Percentiles rank a stretch among this genome's conserved stretches.
These are phyloP conservation scores for Pythium brachiatum DNA, from an alignment of 352 stramenopile species.

Conservation along the genomic window DNA sequence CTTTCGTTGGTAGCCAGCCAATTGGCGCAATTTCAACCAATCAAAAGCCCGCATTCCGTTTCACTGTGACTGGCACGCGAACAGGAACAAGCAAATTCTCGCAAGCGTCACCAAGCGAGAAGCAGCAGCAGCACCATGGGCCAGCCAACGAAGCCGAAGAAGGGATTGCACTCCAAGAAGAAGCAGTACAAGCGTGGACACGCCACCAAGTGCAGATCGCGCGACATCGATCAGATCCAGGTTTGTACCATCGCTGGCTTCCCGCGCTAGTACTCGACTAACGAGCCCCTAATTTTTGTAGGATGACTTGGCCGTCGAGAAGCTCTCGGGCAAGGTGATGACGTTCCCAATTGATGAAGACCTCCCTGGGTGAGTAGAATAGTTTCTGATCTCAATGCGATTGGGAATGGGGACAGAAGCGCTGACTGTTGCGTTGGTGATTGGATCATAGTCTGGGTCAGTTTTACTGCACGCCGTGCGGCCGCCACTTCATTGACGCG, in stretches of 20 bases:
- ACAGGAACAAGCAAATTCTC: constrained; percentile 15
- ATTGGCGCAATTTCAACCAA: constrained; percentile 26
- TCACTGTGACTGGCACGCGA: constrained; percentile 23
- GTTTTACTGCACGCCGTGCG: constrained; percentile 88
- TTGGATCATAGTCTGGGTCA: constrained; percentile 55
- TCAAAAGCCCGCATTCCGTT: constrained; percentile 12
- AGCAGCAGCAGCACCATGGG: constrained; percentile 33
- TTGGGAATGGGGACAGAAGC: background rate
- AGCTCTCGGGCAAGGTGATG: constrained; percentile 52
- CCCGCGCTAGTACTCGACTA: no score
- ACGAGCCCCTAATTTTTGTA: no score
- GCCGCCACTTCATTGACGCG: constrained; percentile 81
- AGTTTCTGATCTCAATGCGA: background rate
- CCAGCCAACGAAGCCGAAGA: constrained; percentile 54
- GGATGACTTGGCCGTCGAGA: constrained; percentile 76
- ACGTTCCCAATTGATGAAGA: constrained; percentile 82
- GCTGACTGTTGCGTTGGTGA: background rate
- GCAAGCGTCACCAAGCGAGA: constrained; percentile 14
- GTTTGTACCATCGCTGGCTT: constrained; percentile 15
- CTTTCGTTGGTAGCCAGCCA: constrained; percentile 18
- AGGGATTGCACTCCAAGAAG: constrained; percentile 77
- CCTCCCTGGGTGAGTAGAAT: constrained; percentile 57
- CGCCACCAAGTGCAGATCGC: constrained; percentile 73
- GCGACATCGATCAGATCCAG: constrained; percentile 88
- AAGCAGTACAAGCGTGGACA: constrained; percentile 86